Conservation (phyloP, 148 eudicot species). For the Diospyros kaki region DNA sequence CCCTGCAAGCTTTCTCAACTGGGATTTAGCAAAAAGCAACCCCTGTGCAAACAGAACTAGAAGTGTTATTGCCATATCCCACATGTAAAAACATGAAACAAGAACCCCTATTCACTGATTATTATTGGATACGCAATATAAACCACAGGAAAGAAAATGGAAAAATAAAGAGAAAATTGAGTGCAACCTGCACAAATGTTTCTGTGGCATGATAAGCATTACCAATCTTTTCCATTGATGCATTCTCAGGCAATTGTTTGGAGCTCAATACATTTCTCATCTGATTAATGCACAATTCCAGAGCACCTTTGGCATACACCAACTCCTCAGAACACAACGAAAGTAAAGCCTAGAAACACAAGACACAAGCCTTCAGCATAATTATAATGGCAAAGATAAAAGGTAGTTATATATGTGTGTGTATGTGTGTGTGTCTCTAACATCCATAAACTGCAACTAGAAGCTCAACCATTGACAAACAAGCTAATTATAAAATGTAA, state of each 20-base stretch:
- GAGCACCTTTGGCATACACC: slow-evolving; percentile 80
- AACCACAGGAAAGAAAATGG: background rate
- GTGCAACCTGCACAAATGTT: slow-evolving; percentile 80
- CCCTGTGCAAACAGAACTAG: slow-evolving; percentile 46
- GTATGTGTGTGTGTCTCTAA: background rate
- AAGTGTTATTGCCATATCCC: slow-evolving; percentile 8
- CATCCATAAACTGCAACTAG: background rate
- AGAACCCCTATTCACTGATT: background rate
- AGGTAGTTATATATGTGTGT: background rate
- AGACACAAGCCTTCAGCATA: slow-evolving; percentile 17
- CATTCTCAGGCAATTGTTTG: slow-evolving; percentile 76
- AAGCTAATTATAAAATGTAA: background rate
- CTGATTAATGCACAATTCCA: slow-evolving; percentile 84
- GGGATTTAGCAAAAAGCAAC: slow-evolving; percentile 69
- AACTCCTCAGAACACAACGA: slow-evolving; percentile 81
- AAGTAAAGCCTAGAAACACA: slow-evolving; percentile 67
- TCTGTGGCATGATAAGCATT: slow-evolving; percentile 96
- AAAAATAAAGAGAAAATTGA: background rate
- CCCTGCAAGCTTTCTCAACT: slow-evolving; percentile 70
- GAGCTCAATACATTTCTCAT: slow-evolving; percentile 77
- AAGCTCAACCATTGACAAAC: background rate
- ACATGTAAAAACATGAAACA: background rate
- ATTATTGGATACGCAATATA: background rate
- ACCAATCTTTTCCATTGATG: slow-evolving; percentile 90
- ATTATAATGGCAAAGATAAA: background rate